Conservation (phyloP, 495 filamentous ascomycete species). For the Daldinia loculata region DNA sequence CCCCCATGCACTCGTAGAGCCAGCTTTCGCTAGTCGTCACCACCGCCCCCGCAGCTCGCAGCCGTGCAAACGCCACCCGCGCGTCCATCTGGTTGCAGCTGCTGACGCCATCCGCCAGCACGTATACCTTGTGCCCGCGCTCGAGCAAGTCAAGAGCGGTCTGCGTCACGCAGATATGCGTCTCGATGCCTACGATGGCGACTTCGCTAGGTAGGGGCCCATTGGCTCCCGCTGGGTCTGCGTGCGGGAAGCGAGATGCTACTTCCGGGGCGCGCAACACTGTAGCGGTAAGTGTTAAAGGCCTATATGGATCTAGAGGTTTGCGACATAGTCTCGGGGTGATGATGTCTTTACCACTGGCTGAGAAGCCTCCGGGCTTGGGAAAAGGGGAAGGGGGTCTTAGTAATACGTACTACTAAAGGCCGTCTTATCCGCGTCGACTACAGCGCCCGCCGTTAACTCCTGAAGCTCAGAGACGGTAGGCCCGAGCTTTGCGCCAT, state of each 20-base stretch:
- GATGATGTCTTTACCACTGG: neutral
- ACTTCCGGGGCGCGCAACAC: constrained; percentile 61
- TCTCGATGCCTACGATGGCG: constrained; percentile 86
- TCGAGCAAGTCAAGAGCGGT: constrained; percentile 82
- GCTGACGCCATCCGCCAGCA: constrained; percentile 91
- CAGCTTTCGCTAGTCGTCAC: constrained; percentile 92
- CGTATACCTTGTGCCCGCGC: constrained; percentile 81
- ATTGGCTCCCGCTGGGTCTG: neutral
- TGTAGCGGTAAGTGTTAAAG: neutral
- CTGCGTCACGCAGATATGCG: constrained; percentile 94
- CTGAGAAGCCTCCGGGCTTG: neutral
- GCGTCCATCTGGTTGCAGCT: constrained; percentile 85
- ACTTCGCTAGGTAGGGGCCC: constrained; percentile 46
- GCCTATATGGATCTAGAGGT: neutral
- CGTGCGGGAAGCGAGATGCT: constrained; percentile 28
- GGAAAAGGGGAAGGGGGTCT: neutral
- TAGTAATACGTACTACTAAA: constrained; percentile 68
- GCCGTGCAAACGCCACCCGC: constrained; percentile 75
- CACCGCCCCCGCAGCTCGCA: constrained; percentile 78
- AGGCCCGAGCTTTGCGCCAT: constrained; percentile 73
- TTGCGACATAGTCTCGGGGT: neutral
- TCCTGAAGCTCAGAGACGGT: constrained; percentile 73
- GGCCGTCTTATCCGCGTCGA: constrained; percentile 79
- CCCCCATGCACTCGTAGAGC: constrained; percentile 92
- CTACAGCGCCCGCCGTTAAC: constrained; percentile 46